A percentile compares a stretch with the other conserved stretches of the same genome.
Evolutionary conservation across 441 rosid species (phyloP).

Genomic region (Brassica hybrid): DNA sequence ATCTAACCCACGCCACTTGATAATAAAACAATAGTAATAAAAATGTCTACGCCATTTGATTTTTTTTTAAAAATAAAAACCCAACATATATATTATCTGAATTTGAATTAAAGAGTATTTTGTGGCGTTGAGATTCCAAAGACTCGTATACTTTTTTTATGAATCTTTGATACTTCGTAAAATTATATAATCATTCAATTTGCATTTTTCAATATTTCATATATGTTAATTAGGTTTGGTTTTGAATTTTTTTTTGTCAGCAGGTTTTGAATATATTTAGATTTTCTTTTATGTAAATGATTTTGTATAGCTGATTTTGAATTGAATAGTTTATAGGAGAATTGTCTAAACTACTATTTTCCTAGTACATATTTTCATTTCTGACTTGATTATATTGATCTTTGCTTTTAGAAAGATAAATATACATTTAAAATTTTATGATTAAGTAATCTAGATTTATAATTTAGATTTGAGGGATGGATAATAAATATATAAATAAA

Average conservation of each 20-base stretch:
- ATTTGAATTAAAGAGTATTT: not conserved
- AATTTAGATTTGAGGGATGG: no score
- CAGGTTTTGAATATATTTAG: not conserved
- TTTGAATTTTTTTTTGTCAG: not conserved
- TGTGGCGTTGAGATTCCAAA: not conserved
- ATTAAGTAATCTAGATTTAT: no score
- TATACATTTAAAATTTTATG: no score
- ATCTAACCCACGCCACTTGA: not conserved
- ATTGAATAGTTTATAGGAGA: not conserved
- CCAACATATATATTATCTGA: not conserved
- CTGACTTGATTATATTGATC: no score
- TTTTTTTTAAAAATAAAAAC: not conserved
- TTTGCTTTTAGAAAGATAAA: no score
- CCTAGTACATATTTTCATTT: no score
- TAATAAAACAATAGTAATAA: not conserved
- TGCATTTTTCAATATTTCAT: not conserved
- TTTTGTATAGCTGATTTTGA: not conserved
- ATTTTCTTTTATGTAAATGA: not conserved
- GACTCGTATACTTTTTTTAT: not conserved
- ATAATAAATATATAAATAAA: no score
- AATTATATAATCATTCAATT: not conserved
- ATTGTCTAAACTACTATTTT: no score
- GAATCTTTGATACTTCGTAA: not conserved
- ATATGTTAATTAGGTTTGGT: not conserved
- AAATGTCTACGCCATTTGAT: not conserved